Percentiles rank a stretch among this genome's conserved stretches.
These are phyloP conservation scores for Paraconiothyrium sp. DNA, from an alignment of 2,329 filamentous ascomycete species.

Conservation along the genomic window DNA sequence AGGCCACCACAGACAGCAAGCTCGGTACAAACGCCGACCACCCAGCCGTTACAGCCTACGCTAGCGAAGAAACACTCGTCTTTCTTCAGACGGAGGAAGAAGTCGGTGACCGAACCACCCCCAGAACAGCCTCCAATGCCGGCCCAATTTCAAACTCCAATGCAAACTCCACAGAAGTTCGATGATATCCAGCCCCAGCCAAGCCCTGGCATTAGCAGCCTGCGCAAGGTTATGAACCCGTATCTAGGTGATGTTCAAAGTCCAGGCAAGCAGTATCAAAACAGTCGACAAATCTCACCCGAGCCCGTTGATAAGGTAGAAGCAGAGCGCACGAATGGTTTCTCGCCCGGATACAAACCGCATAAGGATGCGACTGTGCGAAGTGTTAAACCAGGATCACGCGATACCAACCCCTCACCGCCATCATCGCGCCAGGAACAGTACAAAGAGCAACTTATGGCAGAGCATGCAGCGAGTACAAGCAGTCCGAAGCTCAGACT, in stretches of 20 bases:
- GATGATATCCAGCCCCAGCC: slow-evolving; percentile 43
- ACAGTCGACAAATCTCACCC: slow-evolving; percentile 38
- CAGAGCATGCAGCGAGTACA: slow-evolving; percentile 29
- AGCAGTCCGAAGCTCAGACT: slow-evolving; percentile 52
- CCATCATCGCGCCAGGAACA: slow-evolving; percentile 22
- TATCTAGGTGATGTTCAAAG: slow-evolving; percentile 65
- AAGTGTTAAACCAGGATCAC: slow-evolving; percentile 63
- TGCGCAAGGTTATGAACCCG: slow-evolving; percentile 87
- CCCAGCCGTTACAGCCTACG: slow-evolving; percentile 36
- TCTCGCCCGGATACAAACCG: slow-evolving; percentile 79
- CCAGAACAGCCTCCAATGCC: slow-evolving; percentile 69
- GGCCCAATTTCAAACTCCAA: slow-evolving; percentile 50
- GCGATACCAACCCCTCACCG: slow-evolving; percentile 33
- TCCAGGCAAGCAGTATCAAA: slow-evolving; percentile 36
- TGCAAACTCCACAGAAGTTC: slow-evolving; percentile 44
- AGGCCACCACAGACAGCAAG: slow-evolving; percentile 38
- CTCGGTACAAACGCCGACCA: slow-evolving; percentile 33
- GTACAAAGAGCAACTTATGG: slow-evolving; percentile 36
- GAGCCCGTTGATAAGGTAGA: slow-evolving; percentile 36
- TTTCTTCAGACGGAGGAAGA: slow-evolving; percentile 94
- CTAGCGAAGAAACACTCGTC: slow-evolving; percentile 92
- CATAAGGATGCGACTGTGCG: slow-evolving; percentile 77
- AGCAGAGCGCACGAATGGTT: slow-evolving; percentile 63
- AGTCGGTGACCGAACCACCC: slow-evolving; percentile 75
- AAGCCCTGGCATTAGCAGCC: slow-evolving; percentile 74